Base-by-base conservation (phyloP, 2,329 filamentous ascomycete genomes). In the Trichoderma koningii region DNA sequence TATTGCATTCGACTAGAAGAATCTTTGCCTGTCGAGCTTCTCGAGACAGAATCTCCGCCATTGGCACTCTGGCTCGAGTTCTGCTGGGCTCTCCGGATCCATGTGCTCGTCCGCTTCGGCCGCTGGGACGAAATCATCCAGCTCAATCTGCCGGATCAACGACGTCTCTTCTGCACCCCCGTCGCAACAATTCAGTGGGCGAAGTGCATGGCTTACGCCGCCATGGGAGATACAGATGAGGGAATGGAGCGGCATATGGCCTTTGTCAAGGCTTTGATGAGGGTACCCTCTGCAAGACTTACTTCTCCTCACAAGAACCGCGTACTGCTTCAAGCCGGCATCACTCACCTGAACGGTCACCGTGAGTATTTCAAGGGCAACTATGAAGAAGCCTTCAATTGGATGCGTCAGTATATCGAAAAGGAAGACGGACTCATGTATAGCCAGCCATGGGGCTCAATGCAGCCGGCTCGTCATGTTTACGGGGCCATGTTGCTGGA, bases 361-460 rank as follows among this genome's bases (percentile, higher is more conserved):
- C 75, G 92, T 3, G 86, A 86, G 62, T 93, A 92, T 70, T 86
- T 89, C 1, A 80, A 79, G 3, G 82, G 82, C 0, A 82, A 88
- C 55, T 80, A 83, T 61, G 81, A 85, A 0, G 51, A 72, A 0
- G 89, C 88, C 0, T 91, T 90, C 68, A 69, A 74, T 9, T 79
- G 84, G 63, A 78, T 91, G 4, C 79, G 81, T 3, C 76, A 74
- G 21, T 82, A 87, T 0, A 84, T 89, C 23, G 73, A 77, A 0
- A 78, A 84, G 7, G 86, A 89, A 63, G 87, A 89, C 67, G 74
- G 72, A 0, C 78, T 91, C n/a, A 83, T 83, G 0, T 91, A 90
- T 67, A 85, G 87, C 28, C 89, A 92, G 73, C 89, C 89, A 0
- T 91, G 88, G 88, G 86, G 85, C 0, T 91, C 88, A 88, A 90